Evolutionary conservation across 495 filamentous ascomycete genomes (phyloP).

Genomic region (Tuber indicum): DNA sequence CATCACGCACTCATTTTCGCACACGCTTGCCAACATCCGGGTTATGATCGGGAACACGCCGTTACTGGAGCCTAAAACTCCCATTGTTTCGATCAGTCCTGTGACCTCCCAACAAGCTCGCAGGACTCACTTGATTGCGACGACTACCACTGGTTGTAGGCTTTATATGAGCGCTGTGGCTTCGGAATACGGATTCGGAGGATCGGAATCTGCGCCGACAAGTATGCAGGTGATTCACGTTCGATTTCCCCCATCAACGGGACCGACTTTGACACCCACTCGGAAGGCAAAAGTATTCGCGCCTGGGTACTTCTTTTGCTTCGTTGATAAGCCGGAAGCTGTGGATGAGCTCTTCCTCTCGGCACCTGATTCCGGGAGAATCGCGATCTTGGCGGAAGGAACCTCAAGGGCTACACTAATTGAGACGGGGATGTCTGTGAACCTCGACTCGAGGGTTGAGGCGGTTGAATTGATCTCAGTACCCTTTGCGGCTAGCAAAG

Average conservation of each 20-base stretch:
- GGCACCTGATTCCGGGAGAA: constrained; percentile 74
- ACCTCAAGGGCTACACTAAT: constrained; percentile 46
- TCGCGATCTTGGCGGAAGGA: constrained; percentile 55
- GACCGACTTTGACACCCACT: constrained; percentile 34
- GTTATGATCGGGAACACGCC: constrained; percentile 69
- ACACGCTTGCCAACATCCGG: constrained; percentile 61
- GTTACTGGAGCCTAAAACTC: constrained; percentile 59
- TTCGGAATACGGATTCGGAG: constrained; percentile 63
- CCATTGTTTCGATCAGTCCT: constrained; percentile 74
- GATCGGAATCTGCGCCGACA: constrained; percentile 63
- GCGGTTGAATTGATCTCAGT: constrained; percentile 68
- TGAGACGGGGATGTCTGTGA: constrained; percentile 71
- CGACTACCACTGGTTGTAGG: constrained; percentile 82
- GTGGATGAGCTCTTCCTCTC: constrained; percentile 72
- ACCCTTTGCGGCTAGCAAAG: constrained; percentile 59
- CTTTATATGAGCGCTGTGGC: constrained; percentile 82
- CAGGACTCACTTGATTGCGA: constrained; percentile 80
- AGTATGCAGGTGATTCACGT: constrained; percentile 97
- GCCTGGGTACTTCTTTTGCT: constrained; percentile 83
- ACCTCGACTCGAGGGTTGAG: constrained; percentile 62
- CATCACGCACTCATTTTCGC: constrained; percentile 52
- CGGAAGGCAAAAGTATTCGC: constrained; percentile 46
- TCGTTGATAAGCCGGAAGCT: constrained; percentile 42
- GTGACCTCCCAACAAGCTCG: constrained; percentile 74
- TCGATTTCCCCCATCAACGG: constrained; percentile 67